phyloP scores from a whole-genome alignment of 2,329 filamentous ascomycete genomes.

The Neofusicoccum cordaticola region DNA sequence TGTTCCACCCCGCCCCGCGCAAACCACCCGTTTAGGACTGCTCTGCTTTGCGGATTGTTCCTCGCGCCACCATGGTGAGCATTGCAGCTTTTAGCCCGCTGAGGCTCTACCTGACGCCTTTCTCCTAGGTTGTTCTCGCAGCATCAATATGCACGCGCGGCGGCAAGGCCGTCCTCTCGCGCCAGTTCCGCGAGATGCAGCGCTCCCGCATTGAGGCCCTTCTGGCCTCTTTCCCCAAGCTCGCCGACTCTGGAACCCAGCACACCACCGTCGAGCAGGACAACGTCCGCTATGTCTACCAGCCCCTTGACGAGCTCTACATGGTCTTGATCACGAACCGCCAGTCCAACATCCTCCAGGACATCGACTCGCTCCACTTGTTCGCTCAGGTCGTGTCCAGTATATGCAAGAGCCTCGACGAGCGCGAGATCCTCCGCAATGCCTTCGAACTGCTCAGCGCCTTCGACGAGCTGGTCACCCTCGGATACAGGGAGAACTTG shows the following conservation, averaged over 20 bases:
- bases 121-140: conserved; percentile 83
- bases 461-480: conserved; percentile 93
- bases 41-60: not conserved
- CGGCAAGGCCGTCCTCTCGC: conserved; percentile 95
- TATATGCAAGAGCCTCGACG: conserved; percentile 93
- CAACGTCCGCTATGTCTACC: conserved; percentile 99
- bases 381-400: conserved; percentile 97
- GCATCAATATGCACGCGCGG: conserved; percentile 98
- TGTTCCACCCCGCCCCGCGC: not conserved
- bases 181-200: conserved; percentile 97
- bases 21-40: not conserved
- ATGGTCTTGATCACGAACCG: conserved; percentile 99
- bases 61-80: conserved; percentile 4
- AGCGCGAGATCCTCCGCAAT: conserved; percentile 91
- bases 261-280: conserved; percentile 99
- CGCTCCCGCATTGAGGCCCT: conserved; percentile 94
- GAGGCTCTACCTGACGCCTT: not conserved
- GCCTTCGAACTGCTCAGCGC: conserved; percentile 94
- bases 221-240: conserved; percentile 94
- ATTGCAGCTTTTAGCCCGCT: not conserved
- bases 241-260: conserved; percentile 91
- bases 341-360: conserved; percentile 98
- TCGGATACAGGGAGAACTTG: conserved; percentile 94
- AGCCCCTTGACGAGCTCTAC: conserved; percentile 97
- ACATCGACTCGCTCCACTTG: conserved; percentile 96